Conservation (phyloP, 2,329 filamentous ascomycete species). For the Ceratocystis lukuohia region DNA sequence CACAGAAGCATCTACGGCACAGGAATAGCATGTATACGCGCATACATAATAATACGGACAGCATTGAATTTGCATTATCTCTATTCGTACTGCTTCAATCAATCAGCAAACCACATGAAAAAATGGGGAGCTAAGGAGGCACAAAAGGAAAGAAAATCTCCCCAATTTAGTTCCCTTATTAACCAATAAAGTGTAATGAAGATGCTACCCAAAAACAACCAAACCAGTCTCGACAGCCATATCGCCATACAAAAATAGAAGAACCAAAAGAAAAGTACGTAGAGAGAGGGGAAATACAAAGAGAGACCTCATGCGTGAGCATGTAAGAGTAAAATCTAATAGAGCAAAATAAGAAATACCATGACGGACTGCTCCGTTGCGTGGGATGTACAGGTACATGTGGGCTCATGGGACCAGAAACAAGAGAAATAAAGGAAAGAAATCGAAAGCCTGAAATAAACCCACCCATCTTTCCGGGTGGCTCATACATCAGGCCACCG, state of each 20-base stretch:
- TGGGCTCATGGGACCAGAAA: background rate
- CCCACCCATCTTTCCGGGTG: background rate
- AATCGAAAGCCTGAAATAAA: background rate
- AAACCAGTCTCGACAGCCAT: no score
- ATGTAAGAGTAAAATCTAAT: background rate
- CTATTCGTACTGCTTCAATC: no score
- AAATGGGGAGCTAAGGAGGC: background rate
- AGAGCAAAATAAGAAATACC: slow-evolving; percentile 1
- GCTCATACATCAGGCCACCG: slow-evolving; percentile 44
- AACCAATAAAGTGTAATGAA: background rate
- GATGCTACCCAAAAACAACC: background rate
- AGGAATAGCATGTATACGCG: background rate
- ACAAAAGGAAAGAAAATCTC: background rate
- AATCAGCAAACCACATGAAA: no score
- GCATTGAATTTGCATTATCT: no score
- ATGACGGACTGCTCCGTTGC: background rate
- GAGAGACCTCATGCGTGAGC: slow-evolving; percentile 1
- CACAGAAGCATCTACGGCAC: background rate
- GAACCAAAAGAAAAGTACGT: background rate
- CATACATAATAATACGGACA: no score
- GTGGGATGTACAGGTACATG: background rate
- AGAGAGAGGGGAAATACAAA: background rate
- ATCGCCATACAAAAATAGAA: background rate
- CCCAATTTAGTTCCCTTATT: background rate
- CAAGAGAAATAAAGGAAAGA: background rate